Percentiles rank a stretch among this genome's conserved stretches.
phyloP scores from a whole-genome alignment of 176 grass and related monocot species.

The Puya raimondii region DNA sequence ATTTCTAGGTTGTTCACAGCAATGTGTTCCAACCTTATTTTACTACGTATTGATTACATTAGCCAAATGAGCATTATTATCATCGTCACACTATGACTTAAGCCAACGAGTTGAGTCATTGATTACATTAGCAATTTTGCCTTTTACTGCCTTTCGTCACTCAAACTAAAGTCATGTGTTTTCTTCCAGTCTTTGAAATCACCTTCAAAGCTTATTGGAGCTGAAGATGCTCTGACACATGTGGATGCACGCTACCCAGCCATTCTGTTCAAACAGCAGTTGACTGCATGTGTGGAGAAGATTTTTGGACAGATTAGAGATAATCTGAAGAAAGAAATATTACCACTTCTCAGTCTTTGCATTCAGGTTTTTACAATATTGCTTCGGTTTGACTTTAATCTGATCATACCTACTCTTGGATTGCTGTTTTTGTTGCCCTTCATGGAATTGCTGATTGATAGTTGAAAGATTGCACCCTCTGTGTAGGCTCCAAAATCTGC shows the following conservation, averaged over 20 bases:
- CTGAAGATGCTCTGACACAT: conserved; percentile 52
- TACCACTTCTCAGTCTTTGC: conserved; percentile 77
- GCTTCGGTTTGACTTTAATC: not conserved
- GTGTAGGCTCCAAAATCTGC: conserved; percentile 84
- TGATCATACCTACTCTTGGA: not conserved
- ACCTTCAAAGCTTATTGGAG: conserved; percentile 54
- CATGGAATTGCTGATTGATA: not conserved
- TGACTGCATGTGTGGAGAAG: conserved; percentile 93
- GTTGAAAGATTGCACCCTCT: not conserved
- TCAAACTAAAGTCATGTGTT: not conserved
- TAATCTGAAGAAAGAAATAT: conserved; percentile 95
- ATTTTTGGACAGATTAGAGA: conserved; percentile 93
- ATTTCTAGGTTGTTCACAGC: no score
- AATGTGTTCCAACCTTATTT: no score
- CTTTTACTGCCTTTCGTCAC: not conserved
- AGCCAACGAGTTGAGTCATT: not conserved
- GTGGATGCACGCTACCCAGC: conserved; percentile 91
- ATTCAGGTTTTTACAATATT: conserved; percentile 59
- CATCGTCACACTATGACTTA: no score
- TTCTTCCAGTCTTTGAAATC: conserved; percentile 50
- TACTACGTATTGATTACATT: no score
- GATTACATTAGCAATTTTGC: not conserved
- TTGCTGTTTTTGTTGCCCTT: not conserved
- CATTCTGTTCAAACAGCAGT: conserved; percentile 93
- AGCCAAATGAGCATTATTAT: no score